Base-by-base conservation (phyloP, 2,329 filamentous ascomycete genomes). In the Penicillium italicum region DNA sequence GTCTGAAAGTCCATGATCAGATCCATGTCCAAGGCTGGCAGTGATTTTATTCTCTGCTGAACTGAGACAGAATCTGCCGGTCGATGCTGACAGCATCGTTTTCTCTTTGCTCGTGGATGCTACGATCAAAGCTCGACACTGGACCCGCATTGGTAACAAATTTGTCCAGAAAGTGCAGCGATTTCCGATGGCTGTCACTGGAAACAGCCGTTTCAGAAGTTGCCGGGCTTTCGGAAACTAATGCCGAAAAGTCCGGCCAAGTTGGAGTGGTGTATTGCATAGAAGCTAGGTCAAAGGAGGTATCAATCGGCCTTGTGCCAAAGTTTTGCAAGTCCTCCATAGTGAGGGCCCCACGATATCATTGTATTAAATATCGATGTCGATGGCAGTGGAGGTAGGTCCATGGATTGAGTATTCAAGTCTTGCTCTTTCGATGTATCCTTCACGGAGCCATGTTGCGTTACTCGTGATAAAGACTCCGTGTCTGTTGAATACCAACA, bases 91-190 rank as follows among this genome's bases (percentile, higher is more conserved):
- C 50, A 30, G 58, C 53, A 11, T 57, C 58, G 37, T 68, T 60
- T 24, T 68, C 64, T n/a, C 72, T 60, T 41, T 74, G 68, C 6
- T 61, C 55, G 2, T 67, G 59, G 2, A 71, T 74, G 4, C 68
- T 70, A 30, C 73, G 74, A 30, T 74, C 73, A 56, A 74, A 76
- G 12, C 71, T 74, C 12, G 61, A 57, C 1, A 72, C 64, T 9
- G 75, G 59, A 1, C 73, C 73, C 0, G 69, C 72, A 24, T 70
- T 63, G 52, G 70, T 73, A 14, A 73, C 74, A 50, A 75, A 74
- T 38, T 69, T 66, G 40, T 67, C 65, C 1, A 75, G 61, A 42
- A 75, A 75, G 5, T 61, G 57, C 14, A 66, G 42, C 9, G 56
- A 59, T 65, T 69, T 12, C 50, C 60, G 40, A 57, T 42, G 36